Evolutionary conservation across 306 rosid species (phyloP), one percentile per base, ranked within the genome.

Genomic region (Abrus pulchellus): DNA sequence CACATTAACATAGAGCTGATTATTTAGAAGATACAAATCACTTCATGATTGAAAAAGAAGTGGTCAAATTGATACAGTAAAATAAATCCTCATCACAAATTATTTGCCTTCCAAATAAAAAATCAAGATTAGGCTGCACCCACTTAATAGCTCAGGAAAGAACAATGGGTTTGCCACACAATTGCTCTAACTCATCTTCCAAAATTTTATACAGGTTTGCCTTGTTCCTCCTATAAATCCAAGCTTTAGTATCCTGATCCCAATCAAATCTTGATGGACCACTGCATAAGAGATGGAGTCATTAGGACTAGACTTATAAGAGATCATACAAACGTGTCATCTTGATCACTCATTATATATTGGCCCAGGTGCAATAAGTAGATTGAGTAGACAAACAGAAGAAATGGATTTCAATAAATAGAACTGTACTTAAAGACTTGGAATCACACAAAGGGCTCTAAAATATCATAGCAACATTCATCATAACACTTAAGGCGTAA

Each of bases 211-310:
- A 79, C 79, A 94, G 78, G 63, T 84, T 83, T 59, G 84, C 86
- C 87, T 87, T 92, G 8, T 76, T 92, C 84, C 98, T 92, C 84
- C 97, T 87, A 74, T 92, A 94, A 74, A 94, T 72, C 98, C 98
- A 94, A 68, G 87, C 83, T 85, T 83, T 81, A 27, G 90, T 80
- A 72, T 81, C 79, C 59, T 5, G 87, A 85, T 94, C 97, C 98
- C 97, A 92, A 80, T 94, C 97, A 80, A 94, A 94, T 83, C 97
- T 89, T 28, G 90, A 86, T 0, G 97, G 97, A 65, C 98, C 98
- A 54, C 98, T 92, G 91, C 88, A 87, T 53, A 72, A 85, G 59
- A 71, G 34, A 76, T 30, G 14, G 10, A 50, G 54, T 32, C 63
- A 20, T 57, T 79, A 56, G 60, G 61, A 54, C 28, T 77, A 40